Percentiles rank a stretch among this genome's conserved stretches.
Evolutionary conservation across 2,329 filamentous ascomycete species (phyloP).

Genomic region (Colletotrichum graminicola): DNA sequence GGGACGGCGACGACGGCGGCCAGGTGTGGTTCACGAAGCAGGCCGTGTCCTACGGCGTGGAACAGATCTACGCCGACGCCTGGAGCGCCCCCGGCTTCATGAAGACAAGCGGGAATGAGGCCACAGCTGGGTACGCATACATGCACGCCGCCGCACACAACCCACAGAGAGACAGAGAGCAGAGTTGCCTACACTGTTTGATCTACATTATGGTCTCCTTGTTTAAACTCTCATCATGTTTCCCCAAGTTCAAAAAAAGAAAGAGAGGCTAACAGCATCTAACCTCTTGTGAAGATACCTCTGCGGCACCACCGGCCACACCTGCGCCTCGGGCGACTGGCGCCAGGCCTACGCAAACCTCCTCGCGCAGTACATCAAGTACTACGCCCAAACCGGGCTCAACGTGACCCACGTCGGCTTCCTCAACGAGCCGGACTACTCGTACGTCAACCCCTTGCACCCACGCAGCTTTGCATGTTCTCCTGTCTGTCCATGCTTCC

Average conservation of each 20-base stretch:
- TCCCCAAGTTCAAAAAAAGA: not conserved
- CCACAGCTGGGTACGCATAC: constrained; percentile 43
- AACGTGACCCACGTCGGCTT: constrained; percentile 54
- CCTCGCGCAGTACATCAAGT: constrained; percentile 61
- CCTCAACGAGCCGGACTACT: constrained; percentile 41
- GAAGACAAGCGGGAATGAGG: constrained; percentile 58
- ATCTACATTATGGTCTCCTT: not conserved
- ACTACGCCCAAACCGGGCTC: constrained; percentile 58
- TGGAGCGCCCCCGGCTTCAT: constrained; percentile 63
- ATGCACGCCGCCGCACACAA: not conserved
- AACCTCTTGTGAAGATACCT: constrained; percentile 45
- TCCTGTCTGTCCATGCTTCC: not conserved
- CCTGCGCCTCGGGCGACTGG: constrained; percentile 59
- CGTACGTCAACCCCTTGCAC: constrained; percentile 8
- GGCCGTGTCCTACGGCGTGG: constrained; percentile 56
- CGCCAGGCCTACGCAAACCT: constrained; percentile 62
- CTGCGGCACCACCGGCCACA: constrained; percentile 55
- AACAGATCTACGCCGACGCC: constrained; percentile 57
- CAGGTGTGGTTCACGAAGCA: constrained; percentile 66
- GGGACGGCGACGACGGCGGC: constrained; percentile 60
- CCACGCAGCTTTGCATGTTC: not conserved
- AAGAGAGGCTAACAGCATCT: not conserved
- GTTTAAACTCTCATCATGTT: not conserved
- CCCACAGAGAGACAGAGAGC: too few species aligned
- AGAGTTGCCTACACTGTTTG: not conserved